Conservation (phyloP, 805 yeast genomes). For the Spencermartinsiella europaea region DNA sequence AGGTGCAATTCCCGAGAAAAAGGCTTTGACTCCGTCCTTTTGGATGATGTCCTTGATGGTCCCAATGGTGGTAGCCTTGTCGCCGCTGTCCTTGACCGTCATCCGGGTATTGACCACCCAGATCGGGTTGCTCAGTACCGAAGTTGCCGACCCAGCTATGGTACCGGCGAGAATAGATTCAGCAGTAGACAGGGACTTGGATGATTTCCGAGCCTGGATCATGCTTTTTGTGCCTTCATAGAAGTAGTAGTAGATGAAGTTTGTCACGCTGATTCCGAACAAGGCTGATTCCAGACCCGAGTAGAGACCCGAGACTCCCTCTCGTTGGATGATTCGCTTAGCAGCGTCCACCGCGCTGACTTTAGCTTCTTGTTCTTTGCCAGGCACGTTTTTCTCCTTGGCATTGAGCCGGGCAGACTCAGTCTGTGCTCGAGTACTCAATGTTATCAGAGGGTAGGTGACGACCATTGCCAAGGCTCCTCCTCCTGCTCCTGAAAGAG, state of each 20-base stretch:
- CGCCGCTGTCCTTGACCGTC: constrained; percentile 49
- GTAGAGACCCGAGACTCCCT: constrained; percentile 67
- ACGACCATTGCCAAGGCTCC: constrained; percentile 83
- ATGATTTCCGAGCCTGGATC: constrained; percentile 16
- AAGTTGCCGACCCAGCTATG: constrained; percentile 81
- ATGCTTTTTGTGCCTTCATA: constrained; percentile 59
- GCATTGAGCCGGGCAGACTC: constrained; percentile 32
- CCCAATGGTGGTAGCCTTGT: constrained; percentile 45
- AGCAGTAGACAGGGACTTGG: constrained; percentile 39
- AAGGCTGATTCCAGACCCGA: constrained; percentile 85
- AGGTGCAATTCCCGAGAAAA: constrained; percentile 83
- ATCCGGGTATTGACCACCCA: constrained; percentile 94
- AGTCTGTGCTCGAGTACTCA: constrained; percentile 88
- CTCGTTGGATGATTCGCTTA: constrained; percentile 45
- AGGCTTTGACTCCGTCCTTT: constrained; percentile 63
- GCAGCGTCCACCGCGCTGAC: constrained; percentile 37
- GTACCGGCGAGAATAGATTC: constrained; percentile 77
- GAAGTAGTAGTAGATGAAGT: constrained; percentile 85
- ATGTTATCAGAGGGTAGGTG: constrained; percentile 83
- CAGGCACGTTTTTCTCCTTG: constrained; percentile 17
- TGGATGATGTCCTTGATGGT: constrained; percentile 58
- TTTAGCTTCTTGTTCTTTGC: constrained; percentile 15
- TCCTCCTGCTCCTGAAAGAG: constrained; percentile 92
- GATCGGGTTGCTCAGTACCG: constrained; percentile 77
- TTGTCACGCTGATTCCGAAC: constrained; percentile 79